These are phyloP conservation scores for Ceratobasidium sp. DNA, from an alignment of 1,284 basidiomycete genomes.

Conservation along the genomic window DNA sequence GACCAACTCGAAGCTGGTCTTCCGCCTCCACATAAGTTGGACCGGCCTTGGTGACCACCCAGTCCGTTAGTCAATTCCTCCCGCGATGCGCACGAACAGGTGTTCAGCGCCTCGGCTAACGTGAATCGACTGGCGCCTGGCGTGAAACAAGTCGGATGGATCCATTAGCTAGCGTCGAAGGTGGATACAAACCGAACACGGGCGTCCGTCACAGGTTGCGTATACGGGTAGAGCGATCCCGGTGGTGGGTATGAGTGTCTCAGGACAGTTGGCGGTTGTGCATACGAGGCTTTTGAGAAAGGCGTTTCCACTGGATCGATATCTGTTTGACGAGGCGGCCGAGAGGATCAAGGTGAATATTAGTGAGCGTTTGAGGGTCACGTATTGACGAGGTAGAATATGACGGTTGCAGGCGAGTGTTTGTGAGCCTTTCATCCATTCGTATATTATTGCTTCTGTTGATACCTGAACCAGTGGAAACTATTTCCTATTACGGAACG, in stretches of 20 bases:
- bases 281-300: conserved; percentile 75
- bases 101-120: conserved; percentile 79
- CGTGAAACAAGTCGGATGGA: conserved; percentile 85
- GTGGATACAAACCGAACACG: conserved; percentile 66
- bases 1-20: too few species aligned
- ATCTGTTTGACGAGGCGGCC: conserved; percentile 80
- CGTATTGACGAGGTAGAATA: conserved; percentile 85
- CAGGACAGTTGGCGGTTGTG: conserved; percentile 71
- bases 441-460: conserved; percentile 44
- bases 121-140: conserved; percentile 75
- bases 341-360: conserved; percentile 78
- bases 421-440: conserved; percentile 64
- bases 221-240: conserved; percentile 91
- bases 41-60: conserved; percentile 69
- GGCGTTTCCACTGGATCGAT: conserved; percentile 79
- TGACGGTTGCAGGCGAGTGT: conserved; percentile 80
- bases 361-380: conserved; percentile 94
- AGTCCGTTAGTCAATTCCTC: conserved; percentile 84
- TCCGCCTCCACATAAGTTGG: too few species aligned
- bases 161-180: conserved; percentile 67
- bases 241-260: conserved; percentile 85
- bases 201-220: conserved; percentile 84
- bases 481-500: conserved; percentile 90
- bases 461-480: conserved; percentile 67
- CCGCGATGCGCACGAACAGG: conserved; percentile 79